Evolutionary conservation across 2,329 filamentous ascomycete genomes (phyloP), one percentile per base, ranked within the genome.

Genomic region (Calonectria pseudoreteaudii): DNA sequence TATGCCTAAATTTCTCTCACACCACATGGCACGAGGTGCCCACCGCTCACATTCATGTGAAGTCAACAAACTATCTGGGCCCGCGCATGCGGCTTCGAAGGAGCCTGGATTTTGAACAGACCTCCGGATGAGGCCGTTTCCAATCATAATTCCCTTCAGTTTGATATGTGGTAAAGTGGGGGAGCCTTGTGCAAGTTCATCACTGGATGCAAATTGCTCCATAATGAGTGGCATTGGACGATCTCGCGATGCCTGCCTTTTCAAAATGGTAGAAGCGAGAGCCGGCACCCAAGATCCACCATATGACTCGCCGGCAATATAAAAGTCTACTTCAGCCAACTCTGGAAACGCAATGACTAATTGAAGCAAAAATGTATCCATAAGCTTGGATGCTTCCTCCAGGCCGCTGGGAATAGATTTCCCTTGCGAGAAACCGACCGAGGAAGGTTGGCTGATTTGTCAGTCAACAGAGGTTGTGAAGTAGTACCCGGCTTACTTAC

Each of bases 301-400:
- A 11, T 68, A 68, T 23, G 47, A 56, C 38, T 68, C 66, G 10
- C 66, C 66, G 4, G 52, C 66, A 26, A 68, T 60, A 23, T 60
- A 68, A 36, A 68, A 68, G 36, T 68, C 66, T 16, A 26, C 36
- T 16, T 26, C 62, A 0, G 41, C 38, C 5, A 70, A 68, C 4
- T 64, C 4, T 2, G 71, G 71, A 6, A 66, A 73, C 0, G 62
- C 71, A 3, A 67, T 26, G 4, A 73, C 31, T 16, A 70, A 66
- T 13, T 73, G 67, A 2, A 62, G 67, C 1, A 73, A 34, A 34
- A 73, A 73, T 26, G 26, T 36, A 41, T 73, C 23, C 71, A 71
- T 73, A 2, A 28, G 20, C 20, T 62, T n/a, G 10, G 67, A 70
- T 3, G 71, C 34, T 50, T 73, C 71, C 31, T 38, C 18, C 2